phyloP scores from a whole-genome alignment of 345 rosid genomes.

The Bretschneidera sinensis region DNA sequence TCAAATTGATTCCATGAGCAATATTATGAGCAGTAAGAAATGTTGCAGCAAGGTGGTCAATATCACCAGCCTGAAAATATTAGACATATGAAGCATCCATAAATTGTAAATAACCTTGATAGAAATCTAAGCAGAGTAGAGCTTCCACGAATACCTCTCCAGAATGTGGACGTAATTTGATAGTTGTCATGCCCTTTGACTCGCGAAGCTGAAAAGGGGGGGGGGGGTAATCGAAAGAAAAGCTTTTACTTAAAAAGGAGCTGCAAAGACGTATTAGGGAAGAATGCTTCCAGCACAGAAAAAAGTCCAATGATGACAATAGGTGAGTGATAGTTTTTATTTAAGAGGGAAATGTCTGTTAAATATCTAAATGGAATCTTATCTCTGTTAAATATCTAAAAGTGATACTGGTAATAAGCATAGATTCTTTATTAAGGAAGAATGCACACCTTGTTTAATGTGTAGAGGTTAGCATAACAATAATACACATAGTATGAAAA shows the following conservation, averaged over 20 bases:
- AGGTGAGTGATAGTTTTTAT: not conserved
- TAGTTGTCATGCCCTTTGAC: constrained; percentile 96
- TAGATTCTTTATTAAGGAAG: not conserved
- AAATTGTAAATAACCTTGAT: not conserved
- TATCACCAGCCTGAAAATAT: constrained; percentile 87
- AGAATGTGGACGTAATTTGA: constrained; percentile 91
- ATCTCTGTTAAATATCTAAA: not conserved
- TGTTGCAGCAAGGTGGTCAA: constrained; percentile 98
- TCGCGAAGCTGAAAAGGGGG: constrained; percentile 79
- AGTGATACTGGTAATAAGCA: not conserved
- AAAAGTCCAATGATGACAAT: not conserved
- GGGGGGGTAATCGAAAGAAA: not conserved
- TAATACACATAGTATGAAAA: constrained; percentile 91
- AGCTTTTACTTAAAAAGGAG: constrained; percentile 2
- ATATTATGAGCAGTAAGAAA: constrained; percentile 91
- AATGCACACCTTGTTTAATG: constrained; percentile 74
- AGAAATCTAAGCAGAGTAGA: not conserved
- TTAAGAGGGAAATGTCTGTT: not conserved
- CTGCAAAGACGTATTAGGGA: not conserved
- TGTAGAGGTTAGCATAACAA: constrained; percentile 92
- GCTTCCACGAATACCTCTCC: constrained; percentile 65
- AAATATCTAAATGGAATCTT: too few relatives aligned
- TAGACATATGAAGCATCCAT: constrained; percentile 13
- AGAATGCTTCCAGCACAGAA: not conserved
- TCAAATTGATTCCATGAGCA: constrained; percentile 95